Base-by-base conservation (phyloP, 345 rosid genomes). In the Diplotaxis tenuifolia region DNA sequence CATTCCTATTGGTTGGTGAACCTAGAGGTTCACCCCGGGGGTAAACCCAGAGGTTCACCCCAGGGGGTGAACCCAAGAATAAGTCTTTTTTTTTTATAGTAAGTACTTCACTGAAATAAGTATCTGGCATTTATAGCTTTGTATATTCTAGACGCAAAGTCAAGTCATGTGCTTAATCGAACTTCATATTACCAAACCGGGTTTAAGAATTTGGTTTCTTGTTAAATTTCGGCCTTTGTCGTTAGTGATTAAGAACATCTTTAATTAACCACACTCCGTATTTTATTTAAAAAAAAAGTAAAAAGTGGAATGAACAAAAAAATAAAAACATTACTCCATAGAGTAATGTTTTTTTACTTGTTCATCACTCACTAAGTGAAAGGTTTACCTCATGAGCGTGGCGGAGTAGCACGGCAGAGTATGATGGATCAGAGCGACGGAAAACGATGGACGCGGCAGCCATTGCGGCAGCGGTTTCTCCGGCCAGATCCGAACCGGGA, bases 401-500 rank as follows among this genome's bases (percentile, higher is more conserved):
- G 25, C 73, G 74, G 74, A 93, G 85, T 11, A 93, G 88, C 82
- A 82, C 87, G 7, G 67, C 75, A 70, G 97, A 81, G 67, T 93
- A 93, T 18, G 89, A 76, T 1, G 88, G 88, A 81, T 93, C 75
- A 36, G 79, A 78, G 74, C 67, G 83, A 58, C 85, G 92, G 79
- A 93, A 93, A 23, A 93, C 92, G 5, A 93, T 81, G 55, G 98
- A 89, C 57, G 98, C 97, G 1, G 98, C 97, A 1, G 98, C 98
- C 98, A 93, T 86, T 7, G 98, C 96, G 10, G 98, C 98, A 4
- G 98, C 91, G 0, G 97, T 91, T 81, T 93, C 98, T 3, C 94
- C 97, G 34, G 98, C 93, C 8, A 93, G 94, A 77, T 94, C 98
- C 10, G 98, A 94, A 47, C 98, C 98, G 0, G 98, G 97, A 72